Conservation (phyloP, 108 stramenopile genomes). For the Aurantiochytrium sp. region DNA sequence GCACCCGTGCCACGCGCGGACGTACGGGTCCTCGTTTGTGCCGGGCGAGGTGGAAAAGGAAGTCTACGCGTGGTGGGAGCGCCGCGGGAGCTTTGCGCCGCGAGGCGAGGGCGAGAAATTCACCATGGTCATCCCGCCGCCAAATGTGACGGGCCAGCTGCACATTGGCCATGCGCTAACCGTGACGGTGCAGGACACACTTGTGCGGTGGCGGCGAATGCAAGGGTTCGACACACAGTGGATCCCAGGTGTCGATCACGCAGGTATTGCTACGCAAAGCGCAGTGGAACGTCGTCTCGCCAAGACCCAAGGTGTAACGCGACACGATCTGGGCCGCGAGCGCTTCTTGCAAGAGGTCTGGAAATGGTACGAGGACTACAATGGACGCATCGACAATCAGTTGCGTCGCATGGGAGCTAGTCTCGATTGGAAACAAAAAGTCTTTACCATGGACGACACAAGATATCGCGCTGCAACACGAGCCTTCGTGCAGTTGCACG, state of each 20-base stretch:
- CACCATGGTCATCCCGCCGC: slow-evolving; percentile 77
- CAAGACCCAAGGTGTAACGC: slow-evolving; percentile 59
- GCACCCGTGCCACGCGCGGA: background rate
- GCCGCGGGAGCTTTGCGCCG: background rate
- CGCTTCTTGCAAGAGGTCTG: slow-evolving; percentile 75
- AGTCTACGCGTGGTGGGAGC: slow-evolving; percentile 5
- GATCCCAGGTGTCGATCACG: slow-evolving; percentile 96
- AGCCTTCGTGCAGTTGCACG: slow-evolving; percentile 88
- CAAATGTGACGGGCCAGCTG: slow-evolving; percentile 95
- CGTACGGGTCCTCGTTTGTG: background rate
- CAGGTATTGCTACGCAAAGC: slow-evolving; percentile 96
- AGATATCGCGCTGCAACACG: slow-evolving; percentile 75
- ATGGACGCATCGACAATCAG: slow-evolving; percentile 85
- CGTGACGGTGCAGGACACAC: slow-evolving; percentile 90
- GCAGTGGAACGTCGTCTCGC: slow-evolving; percentile 81
- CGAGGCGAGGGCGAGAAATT: background rate
- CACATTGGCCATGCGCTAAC: slow-evolving; percentile 99
- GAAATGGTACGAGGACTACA: slow-evolving; percentile 87
- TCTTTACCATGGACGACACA: slow-evolving; percentile 90
- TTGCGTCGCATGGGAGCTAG: slow-evolving; percentile 85
- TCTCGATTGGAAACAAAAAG: slow-evolving; percentile 93
- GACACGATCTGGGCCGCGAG: slow-evolving; percentile 77
- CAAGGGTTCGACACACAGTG: slow-evolving; percentile 86
- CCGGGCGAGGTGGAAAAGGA: background rate
- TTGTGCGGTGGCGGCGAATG: slow-evolving; percentile 95